phyloP scores from a whole-genome alignment of 495 filamentous ascomycete species.

The Evernia prunastri region DNA sequence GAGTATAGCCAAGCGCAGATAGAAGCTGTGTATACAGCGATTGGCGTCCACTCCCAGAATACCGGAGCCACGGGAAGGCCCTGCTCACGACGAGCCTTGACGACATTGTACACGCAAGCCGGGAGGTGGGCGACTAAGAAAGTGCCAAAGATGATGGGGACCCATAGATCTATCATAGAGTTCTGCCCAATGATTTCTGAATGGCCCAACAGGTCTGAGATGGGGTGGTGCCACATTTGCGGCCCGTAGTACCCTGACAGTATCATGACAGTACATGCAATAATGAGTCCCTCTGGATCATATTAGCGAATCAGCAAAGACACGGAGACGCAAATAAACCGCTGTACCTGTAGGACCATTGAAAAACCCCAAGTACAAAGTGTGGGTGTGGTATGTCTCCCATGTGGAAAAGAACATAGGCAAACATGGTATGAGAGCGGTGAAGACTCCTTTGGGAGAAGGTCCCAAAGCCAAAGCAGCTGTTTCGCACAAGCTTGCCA shows the following conservation, averaged over 20 bases:
- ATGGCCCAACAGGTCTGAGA: conserved; percentile 58
- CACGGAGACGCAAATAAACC: background rate
- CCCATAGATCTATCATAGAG: conserved; percentile 81
- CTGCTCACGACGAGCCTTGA: conserved; percentile 62
- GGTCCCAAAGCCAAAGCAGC: conserved; percentile 87
- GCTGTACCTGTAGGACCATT: conserved; percentile 74
- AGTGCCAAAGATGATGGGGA: conserved; percentile 61
- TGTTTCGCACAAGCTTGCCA: conserved; percentile 80
- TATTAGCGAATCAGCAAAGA: conserved; percentile 22
- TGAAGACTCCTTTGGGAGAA: conserved; percentile 77
- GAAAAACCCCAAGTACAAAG: conserved; percentile 91
- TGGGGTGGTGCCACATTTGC: conserved; percentile 71
- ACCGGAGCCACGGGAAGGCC: conserved; percentile 74
- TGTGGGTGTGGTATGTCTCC: conserved; percentile 99
- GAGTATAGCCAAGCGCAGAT: conserved; percentile 80
- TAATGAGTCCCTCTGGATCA: conserved; percentile 70
- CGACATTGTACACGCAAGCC: conserved; percentile 70
- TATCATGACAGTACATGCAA: conserved; percentile 80
- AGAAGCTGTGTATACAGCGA: conserved; percentile 67
- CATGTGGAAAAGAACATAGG: conserved; percentile 99
- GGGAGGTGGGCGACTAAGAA: conserved; percentile 81
- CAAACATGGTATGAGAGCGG: conserved; percentile 80
- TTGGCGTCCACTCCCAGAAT: conserved; percentile 92
- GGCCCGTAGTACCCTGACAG: conserved; percentile 82
- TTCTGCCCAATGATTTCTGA: conserved; percentile 54